These are phyloP conservation scores for Beauveria rudraprayagi DNA, from an alignment of 2,329 filamentous ascomycete species.

Conservation along the genomic window DNA sequence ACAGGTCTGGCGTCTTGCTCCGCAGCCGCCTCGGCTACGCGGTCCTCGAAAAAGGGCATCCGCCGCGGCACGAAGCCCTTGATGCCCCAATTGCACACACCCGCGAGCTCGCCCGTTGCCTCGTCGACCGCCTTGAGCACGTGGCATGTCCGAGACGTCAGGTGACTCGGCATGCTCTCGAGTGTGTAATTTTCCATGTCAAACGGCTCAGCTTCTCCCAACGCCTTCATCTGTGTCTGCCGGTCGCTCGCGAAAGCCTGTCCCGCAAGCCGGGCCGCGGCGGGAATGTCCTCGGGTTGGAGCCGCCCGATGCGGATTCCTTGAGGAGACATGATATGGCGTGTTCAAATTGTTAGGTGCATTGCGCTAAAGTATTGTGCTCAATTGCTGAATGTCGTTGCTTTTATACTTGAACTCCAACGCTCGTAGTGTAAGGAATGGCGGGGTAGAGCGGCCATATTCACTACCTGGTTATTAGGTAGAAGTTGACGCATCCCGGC, in stretches of 20 bases:
- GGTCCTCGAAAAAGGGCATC: conserved; percentile 16
- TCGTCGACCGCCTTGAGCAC: conserved; percentile 26
- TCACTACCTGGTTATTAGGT: too few relatives aligned
- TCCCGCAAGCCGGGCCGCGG: conserved; percentile 20
- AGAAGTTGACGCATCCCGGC: not conserved
- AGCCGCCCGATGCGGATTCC: conserved; percentile 17
- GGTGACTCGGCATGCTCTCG: conserved; percentile 17
- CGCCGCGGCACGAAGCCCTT: conserved; percentile 21
- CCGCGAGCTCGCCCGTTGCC: conserved; percentile 21
- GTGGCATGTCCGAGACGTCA: conserved; percentile 18
- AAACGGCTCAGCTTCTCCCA: conserved; percentile 20
- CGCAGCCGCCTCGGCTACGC: not conserved
- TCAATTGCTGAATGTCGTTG: not conserved
- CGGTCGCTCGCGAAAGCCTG: conserved; percentile 25
- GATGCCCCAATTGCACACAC: conserved; percentile 25
- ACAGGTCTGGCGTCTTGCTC: not conserved
- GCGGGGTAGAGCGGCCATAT: not conserved
- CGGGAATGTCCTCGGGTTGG: conserved; percentile 21
- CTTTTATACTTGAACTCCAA: not conserved
- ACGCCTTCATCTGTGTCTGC: conserved; percentile 29
- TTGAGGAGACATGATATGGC: conserved; percentile 14
- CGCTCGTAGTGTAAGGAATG: not conserved
- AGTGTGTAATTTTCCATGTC: conserved; percentile 20
- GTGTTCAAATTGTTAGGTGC: not conserved
- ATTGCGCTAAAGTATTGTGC: not conserved